Base-by-base conservation (phyloP, 495 filamentous ascomycete species). In the Pseudevernia furfuracea region DNA sequence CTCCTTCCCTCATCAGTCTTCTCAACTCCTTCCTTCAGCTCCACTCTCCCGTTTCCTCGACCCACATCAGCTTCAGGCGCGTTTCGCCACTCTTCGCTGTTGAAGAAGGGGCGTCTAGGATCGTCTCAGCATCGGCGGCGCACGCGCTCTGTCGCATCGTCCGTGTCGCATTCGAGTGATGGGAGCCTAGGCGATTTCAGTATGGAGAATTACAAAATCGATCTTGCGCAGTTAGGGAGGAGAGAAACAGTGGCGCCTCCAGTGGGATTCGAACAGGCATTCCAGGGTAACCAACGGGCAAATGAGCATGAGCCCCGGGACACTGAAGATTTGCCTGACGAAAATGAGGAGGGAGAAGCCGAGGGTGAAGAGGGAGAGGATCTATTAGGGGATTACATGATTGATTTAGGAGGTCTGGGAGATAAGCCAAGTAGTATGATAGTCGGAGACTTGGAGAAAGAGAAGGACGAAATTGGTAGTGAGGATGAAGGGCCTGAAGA, bases 401-500 rank as follows among this genome's bases (percentile, higher is more conserved):
- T 82, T 46, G 78, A 82, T 68, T 77, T 80, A 52, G 76, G 73
- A 49, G 74, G 74, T 56, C 77, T 81, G 38, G 74, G 77, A 10
- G 68, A 70, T n/a, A 65, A 67, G 49, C 57, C 62, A 12, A 77
- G 77, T 55, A 74, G 73, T 34, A 71, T 76, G 34, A 43, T 67
- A 4, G 34, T 70, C 5, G 75, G 75, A 34, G 74, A 70, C 2
- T 58, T 71, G 37, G 74, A 76, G n/a, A 63, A 70, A 36, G 56
- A 62, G 9, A 67, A 49, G 28, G 74, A 78, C 15, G 71, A 76
- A 17, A 67, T 72, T 11, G 61, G 76, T 14, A 80, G 78, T 10
- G 79, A 80, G 61, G 77, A 80, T 30, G 80, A 78, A 9, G 81
- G 81, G 0, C 81, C 81, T 1, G 79, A 80, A 41, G 81, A 83